Conservation (phyloP, 352 stramenopile genomes). For the Phytophthora colocasiae region DNA sequence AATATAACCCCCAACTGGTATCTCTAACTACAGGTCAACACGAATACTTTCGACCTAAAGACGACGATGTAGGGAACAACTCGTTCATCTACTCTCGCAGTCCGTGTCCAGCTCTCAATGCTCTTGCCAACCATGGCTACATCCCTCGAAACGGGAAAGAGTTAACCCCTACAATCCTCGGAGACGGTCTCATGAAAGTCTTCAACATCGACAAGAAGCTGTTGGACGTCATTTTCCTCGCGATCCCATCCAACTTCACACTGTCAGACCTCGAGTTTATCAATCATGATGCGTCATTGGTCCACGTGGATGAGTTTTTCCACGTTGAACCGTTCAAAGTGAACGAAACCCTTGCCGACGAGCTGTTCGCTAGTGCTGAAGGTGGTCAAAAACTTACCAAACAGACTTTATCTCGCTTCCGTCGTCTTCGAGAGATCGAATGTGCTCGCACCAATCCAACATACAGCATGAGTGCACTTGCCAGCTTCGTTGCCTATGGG, state of each 20-base stretch:
- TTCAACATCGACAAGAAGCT: conserved; percentile 52
- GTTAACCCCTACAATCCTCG: conserved; percentile 41
- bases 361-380: conserved; percentile 49
- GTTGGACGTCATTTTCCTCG: conserved; percentile 27
- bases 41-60: conserved; percentile 52
- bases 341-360: conserved; percentile 53
- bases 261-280: conserved; percentile 69
- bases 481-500: conserved; percentile 48
- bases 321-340: conserved; percentile 45
- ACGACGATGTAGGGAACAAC: conserved; percentile 44
- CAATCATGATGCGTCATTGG: conserved; percentile 72
- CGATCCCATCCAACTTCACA: conserved; percentile 36
- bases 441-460: conserved; percentile 43
- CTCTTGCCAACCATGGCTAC: conserved; percentile 59
- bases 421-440: conserved; percentile 49
- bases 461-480: conserved; percentile 55
- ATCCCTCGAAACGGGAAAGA: conserved; percentile 49
- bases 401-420: conserved; percentile 46
- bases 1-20: conserved; percentile 1
- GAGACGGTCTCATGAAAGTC: conserved; percentile 52
- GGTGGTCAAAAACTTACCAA: conserved; percentile 44
- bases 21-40: conserved; percentile 29
- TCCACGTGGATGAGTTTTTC: conserved; percentile 66
- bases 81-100: conserved; percentile 35
- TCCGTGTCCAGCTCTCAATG: conserved; percentile 55